phyloP scores from a whole-genome alignment of 2,329 filamentous ascomycete genomes.

The Hymenoscyphus albidus region DNA sequence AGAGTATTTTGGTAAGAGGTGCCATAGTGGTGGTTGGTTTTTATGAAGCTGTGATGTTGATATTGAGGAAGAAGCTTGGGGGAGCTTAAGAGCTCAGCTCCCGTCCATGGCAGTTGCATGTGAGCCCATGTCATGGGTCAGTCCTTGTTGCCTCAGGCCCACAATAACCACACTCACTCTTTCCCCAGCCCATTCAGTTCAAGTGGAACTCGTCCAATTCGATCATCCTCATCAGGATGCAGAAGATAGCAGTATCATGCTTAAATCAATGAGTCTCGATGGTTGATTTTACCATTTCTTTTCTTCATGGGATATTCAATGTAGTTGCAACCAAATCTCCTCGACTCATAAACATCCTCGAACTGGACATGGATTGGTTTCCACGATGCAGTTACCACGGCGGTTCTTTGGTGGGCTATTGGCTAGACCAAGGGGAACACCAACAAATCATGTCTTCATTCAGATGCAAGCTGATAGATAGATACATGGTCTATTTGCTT shows the following conservation, averaged over 20 bases:
- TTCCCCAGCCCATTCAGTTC: no score
- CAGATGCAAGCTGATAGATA: not conserved
- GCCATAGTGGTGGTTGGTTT: constrained; percentile 20
- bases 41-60: constrained; percentile 4
- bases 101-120: not conserved
- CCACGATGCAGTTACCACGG: constrained; percentile 56
- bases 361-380: constrained; percentile 60
- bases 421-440: constrained; percentile 17
- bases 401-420: constrained; percentile 26
- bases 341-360: constrained; percentile 34
- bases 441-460: not conserved
- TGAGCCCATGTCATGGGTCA: no score
- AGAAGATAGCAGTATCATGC: no score
- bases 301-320: no score
- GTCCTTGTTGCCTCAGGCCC: not conserved
- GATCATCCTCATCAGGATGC: no score
- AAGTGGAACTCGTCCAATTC: no score
- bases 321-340: no score
- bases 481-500: constrained; percentile 30
- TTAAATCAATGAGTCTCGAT: no score
- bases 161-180: not conserved
- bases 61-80: not conserved
- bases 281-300: not conserved
- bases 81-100: not conserved
- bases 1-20: constrained; percentile 20